Conservation (phyloP, 2,329 filamentous ascomycete species). For the Davidsoniella virescens region DNA sequence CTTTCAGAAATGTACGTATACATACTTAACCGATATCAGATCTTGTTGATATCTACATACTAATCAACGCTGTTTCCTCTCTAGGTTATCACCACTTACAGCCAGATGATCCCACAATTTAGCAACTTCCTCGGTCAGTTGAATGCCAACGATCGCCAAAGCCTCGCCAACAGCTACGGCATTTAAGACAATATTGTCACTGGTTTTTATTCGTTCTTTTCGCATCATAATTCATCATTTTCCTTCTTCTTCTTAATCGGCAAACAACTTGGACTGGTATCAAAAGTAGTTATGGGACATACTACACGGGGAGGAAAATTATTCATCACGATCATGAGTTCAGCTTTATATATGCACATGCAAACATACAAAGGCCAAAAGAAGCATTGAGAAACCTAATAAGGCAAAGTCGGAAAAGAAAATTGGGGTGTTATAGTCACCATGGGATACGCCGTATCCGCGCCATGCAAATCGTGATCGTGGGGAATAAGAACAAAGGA, state of each 20-base stretch:
- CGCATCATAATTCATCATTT: background rate
- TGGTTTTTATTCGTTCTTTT: background rate
- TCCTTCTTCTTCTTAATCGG: conserved; percentile 2
- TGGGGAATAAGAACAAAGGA: no score
- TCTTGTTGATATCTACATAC: conserved; percentile 9
- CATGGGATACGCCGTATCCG: no score
- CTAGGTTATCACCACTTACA: conserved; percentile 38
- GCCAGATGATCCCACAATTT: conserved; percentile 43
- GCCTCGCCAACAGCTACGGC: conserved; percentile 31
- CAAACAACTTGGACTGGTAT: no score
- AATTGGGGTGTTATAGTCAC: no score
- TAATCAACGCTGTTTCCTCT: conserved; percentile 3
- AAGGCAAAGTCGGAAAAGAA: no score
- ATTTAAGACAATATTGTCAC: conserved; percentile 19
- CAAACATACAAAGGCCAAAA: no score
- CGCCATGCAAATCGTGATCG: no score
- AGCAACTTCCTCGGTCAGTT: conserved; percentile 36
- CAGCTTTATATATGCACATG: no score
- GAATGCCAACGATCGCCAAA: conserved; percentile 32
- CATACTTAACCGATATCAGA: background rate
- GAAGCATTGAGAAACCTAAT: no score
- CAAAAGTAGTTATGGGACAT: background rate
- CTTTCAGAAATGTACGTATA: conserved; percentile 59
- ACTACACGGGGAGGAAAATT: background rate
- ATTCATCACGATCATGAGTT: background rate